Percentiles rank a stretch among this genome's conserved stretches.
Evolutionary conservation across 352 stramenopile species (phyloP).

Genomic region (Globisporangium alternatum): DNA sequence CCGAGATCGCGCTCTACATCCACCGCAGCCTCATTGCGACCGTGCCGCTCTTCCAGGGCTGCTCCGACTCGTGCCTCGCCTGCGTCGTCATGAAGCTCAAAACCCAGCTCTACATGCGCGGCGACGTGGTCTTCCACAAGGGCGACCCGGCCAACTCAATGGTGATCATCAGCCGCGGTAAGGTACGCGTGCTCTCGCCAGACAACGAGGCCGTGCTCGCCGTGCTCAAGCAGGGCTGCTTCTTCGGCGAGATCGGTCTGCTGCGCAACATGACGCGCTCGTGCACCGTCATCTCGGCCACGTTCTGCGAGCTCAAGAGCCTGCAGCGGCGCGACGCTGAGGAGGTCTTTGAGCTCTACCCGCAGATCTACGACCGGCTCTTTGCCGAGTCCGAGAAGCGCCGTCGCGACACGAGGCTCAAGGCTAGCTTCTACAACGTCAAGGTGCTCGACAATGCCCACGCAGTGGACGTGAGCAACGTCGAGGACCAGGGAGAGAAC

Average conservation of each 20-base stretch:
- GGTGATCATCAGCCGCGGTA: constrained; percentile 62
- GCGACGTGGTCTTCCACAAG: constrained; percentile 62
- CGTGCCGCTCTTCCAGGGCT: constrained; percentile 57
- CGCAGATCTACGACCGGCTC: constrained; percentile 53
- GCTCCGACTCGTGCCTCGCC: constrained; percentile 51
- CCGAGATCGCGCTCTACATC: constrained; percentile 64
- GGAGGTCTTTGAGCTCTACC: constrained; percentile 57
- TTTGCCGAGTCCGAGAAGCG: constrained; percentile 58
- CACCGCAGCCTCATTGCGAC: constrained; percentile 50
- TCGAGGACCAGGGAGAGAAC: constrained; percentile 31
- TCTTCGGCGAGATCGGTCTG: constrained; percentile 63
- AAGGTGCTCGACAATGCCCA: constrained; percentile 71
- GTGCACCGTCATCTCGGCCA: constrained; percentile 50
- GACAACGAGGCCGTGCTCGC: constrained; percentile 49
- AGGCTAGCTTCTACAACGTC: constrained; percentile 48
- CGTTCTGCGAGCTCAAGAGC: constrained; percentile 62
- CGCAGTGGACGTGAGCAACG: constrained; percentile 49
- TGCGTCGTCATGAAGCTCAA: constrained; percentile 54
- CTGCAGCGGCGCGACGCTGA: constrained; percentile 46
- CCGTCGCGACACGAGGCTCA: constrained; percentile 39
- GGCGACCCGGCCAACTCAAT: constrained; percentile 54
- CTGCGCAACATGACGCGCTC: constrained; percentile 56
- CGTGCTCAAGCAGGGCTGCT: constrained; percentile 58
- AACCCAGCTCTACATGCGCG: constrained; percentile 58
- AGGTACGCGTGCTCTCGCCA: constrained; percentile 57